These are phyloP conservation scores for Cryoendolithus antarcticus DNA, from an alignment of 2,329 filamentous ascomycete species.

Conservation along the genomic window DNA sequence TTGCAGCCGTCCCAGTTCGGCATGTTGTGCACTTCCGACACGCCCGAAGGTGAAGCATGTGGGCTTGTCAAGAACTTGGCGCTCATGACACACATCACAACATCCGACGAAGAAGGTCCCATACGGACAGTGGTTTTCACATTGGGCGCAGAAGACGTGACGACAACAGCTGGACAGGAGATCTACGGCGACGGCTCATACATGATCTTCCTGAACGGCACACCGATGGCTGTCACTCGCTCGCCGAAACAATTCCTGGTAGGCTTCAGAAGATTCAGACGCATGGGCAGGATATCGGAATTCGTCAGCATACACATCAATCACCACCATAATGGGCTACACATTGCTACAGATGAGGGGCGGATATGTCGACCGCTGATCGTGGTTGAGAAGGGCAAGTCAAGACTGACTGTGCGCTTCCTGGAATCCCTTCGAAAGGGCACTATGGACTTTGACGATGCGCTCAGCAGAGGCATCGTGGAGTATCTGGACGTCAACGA, in stretches of 20 bases:
- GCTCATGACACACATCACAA: constrained; percentile 98
- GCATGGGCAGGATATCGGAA: constrained; percentile 83
- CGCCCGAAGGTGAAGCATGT: constrained; percentile 95
- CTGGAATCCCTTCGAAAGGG: constrained; percentile 72
- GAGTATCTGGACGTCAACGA: constrained; percentile 98
- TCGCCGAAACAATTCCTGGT: constrained; percentile 77
- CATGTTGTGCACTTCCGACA: constrained; percentile 95
- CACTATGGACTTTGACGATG: constrained; percentile 84
- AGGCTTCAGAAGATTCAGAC: constrained; percentile 72
- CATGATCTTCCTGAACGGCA: constrained; percentile 90
- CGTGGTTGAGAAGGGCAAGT: constrained; percentile 77
- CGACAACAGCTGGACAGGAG: constrained; percentile 68
- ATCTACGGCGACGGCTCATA: constrained; percentile 77
- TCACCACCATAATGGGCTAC: constrained; percentile 77
- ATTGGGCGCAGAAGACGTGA: constrained; percentile 72
- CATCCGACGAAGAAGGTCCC: constrained; percentile 84
- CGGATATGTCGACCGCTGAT: constrained; percentile 93
- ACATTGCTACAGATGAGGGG: constrained; percentile 94
- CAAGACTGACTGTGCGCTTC: constrained; percentile 67
- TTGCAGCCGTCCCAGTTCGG: constrained; percentile 96
- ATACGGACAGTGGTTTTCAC: constrained; percentile 78
- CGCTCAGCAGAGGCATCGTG: constrained; percentile 75
- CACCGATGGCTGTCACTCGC: constrained; percentile 75
- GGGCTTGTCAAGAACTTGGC: constrained; percentile 96
- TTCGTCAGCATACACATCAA: constrained; percentile 97